Percentiles rank a stretch among this genome's conserved stretches.
Conservation (phyloP, 345 rosid genomes). For the Eucalyptus sp. region DNA sequence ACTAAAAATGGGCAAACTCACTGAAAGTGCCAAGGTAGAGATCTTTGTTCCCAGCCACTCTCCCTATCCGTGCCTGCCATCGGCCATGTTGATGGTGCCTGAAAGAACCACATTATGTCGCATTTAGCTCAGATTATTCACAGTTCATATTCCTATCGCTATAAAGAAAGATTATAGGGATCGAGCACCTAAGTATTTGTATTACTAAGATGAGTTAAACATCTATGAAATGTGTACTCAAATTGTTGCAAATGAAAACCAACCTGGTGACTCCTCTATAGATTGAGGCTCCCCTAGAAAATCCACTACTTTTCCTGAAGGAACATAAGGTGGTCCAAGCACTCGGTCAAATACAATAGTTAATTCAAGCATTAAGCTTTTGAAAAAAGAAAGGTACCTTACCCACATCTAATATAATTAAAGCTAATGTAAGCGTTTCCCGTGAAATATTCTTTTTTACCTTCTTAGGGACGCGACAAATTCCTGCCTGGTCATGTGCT, state of each 20-base stretch:
- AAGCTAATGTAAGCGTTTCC: not conserved
- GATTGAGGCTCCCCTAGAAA: slow-evolving; percentile 95
- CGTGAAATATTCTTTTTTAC: slow-evolving; percentile 10
- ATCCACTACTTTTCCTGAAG: slow-evolving; percentile 86
- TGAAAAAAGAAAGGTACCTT: not conserved
- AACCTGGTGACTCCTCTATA: slow-evolving; percentile 97
- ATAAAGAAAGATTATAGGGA: not conserved
- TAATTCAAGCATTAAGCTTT: not conserved
- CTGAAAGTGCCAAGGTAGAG: slow-evolving; percentile 97
- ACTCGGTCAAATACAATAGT: not conserved
- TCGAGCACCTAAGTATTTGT: not conserved
- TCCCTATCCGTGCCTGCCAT: slow-evolving; percentile 97
- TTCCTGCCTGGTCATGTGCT: slow-evolving; percentile 87
- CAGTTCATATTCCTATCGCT: not conserved
- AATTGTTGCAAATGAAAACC: not conserved
- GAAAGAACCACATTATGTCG: not conserved
- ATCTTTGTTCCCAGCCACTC: slow-evolving; percentile 98
- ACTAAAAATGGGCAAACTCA: slow-evolving; percentile 11
- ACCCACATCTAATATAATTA: not conserved
- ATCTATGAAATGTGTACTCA: not conserved
- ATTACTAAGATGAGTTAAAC: not conserved
- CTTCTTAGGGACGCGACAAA: slow-evolving; percentile 91
- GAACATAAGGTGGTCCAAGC: not conserved
- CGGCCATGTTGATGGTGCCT: slow-evolving; percentile 99
- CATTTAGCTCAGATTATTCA: not conserved